Percentiles rank a stretch among this genome's conserved stretches.
Conservation (phyloP, 176 grass and related monocot genomes). For the Carex cristatella region DNA sequence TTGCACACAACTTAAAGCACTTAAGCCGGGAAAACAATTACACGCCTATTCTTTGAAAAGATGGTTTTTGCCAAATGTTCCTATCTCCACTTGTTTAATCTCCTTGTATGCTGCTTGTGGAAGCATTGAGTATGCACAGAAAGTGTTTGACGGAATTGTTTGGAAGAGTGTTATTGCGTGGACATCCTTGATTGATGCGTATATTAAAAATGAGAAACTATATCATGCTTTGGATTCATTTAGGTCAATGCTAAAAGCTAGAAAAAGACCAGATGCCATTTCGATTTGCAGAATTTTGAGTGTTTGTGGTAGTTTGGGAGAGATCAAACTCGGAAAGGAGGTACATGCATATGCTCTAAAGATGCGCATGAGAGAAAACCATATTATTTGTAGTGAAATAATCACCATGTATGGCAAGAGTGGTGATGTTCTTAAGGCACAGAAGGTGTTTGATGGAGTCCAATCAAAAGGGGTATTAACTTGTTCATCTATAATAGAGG, state of each 20-base stretch:
- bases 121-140: constrained; percentile 45
- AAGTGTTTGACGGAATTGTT: constrained; percentile 58
- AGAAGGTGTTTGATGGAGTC: constrained; percentile 47
- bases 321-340: constrained; percentile 50
- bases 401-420: constrained; percentile 76
- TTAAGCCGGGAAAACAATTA: constrained; percentile 62
- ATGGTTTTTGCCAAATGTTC: constrained; percentile 70
- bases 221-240: constrained; percentile 57
- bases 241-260: constrained; percentile 52
- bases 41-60: constrained; percentile 71
- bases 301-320: constrained; percentile 34
- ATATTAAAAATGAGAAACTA: constrained; percentile 56
- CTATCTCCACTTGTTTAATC: constrained; percentile 75
- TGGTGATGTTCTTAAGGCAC: constrained; percentile 52
- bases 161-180: constrained; percentile 75
- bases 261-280: constrained; percentile 54
- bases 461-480: constrained; percentile 65
- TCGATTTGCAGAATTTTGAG: constrained; percentile 66
- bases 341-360: constrained; percentile 59
- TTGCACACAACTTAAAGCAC: constrained; percentile 57
- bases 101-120: constrained; percentile 54
- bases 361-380: constrained; percentile 47
- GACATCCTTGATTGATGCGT: constrained; percentile 77
- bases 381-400: constrained; percentile 53
- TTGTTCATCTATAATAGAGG: constrained; percentile 78